These are phyloP conservation scores for Talaromyces ruber DNA, from an alignment of 495 filamentous ascomycete genomes.

Conservation along the genomic window DNA sequence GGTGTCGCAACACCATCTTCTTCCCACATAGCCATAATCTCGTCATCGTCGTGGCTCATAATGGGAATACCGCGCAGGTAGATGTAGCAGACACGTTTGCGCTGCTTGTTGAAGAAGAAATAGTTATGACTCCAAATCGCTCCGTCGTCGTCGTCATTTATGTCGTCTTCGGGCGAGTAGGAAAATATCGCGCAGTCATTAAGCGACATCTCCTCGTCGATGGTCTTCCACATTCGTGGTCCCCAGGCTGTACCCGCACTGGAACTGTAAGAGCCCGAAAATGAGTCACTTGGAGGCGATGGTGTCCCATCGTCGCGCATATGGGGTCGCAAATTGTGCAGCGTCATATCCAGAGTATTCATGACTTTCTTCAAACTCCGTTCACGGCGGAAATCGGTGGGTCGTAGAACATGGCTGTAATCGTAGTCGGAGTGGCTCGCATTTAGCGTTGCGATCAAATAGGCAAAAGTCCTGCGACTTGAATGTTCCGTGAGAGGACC, in stretches of 20 bases:
- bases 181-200: slow-evolving; percentile 78
- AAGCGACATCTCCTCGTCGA: slow-evolving; percentile 88
- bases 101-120: slow-evolving; percentile 92
- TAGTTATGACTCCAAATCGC: slow-evolving; percentile 93
- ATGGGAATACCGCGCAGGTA: slow-evolving; percentile 82
- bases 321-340: slow-evolving; percentile 73
- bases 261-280: slow-evolving; percentile 33
- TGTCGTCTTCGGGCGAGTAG: slow-evolving; percentile 76
- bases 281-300: slow-evolving; percentile 34
- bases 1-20: slow-evolving; percentile 31
- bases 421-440: slow-evolving; percentile 96
- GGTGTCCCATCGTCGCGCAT: slow-evolving; percentile 37
- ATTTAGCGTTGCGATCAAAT: slow-evolving; percentile 95
- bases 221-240: slow-evolving; percentile 77
- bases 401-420: slow-evolving; percentile 83
- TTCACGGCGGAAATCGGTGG: slow-evolving; percentile 79
- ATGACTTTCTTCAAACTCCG: slow-evolving; percentile 66
- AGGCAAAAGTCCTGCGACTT: slow-evolving; percentile 86
- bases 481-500: slow-evolving; percentile 78
- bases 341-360: slow-evolving; percentile 72
- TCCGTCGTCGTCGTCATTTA: slow-evolving; percentile 82
- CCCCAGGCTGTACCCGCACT: slow-evolving; percentile 54
- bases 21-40: slow-evolving; percentile 34
- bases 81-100: slow-evolving; percentile 91
- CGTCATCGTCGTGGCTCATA: slow-evolving; percentile 46